Base-by-base conservation (phyloP, 352 stramenopile genomes). In the Elongisporangium anandrum region DNA sequence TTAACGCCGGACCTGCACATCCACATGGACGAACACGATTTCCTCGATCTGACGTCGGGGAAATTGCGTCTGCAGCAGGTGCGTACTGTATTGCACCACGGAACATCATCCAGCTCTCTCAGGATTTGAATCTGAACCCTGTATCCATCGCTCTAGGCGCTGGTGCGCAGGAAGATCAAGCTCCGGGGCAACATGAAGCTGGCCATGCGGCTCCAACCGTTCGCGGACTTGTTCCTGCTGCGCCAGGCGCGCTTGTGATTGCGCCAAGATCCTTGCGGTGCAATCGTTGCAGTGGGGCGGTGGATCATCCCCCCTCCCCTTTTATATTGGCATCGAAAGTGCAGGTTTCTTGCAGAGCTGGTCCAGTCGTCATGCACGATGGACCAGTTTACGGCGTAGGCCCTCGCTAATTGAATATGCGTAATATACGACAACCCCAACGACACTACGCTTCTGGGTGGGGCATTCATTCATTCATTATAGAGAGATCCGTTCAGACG, bases 181-280 rank as follows among this genome's bases (percentile, higher is more conserved):
- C 63, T 88, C 38, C 69, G 85, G 19, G 81, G 81, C 48, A 85
- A 91, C 57, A 75, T 91, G 64, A 86, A 80, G 60, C 77, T 88
- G 45, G 78, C 79, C 20, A 91, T 88, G 81, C 85, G 85, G 62
- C 68, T 91, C 20, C 75, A 87, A 62, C 75, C 78, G 1, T 84
- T 88, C 48, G 77, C 74, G 24, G 78, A 86, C 54, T 65, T 88
- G n/a, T 64, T 89, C 45, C 68, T 81, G 41, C 73, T 71, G 49
- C 63, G 70, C 50, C 56, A 73, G 13, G 49, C 57, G 13, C 50
- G 57, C 10, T 52, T 63, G 7, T 63, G 50, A 39, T 10, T 20
- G 10, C 50, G 29, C 50, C 24, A n/a, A 16, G 20, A 54, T n/a
- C 17, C 29, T 15, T 41, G 4, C 29, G 29, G 29, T 34, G 29